Percentiles rank a stretch among this genome's conserved stretches.
Evolutionary conservation across 805 yeast species (phyloP).

Genomic region (Cyberlindnera maclurae): DNA sequence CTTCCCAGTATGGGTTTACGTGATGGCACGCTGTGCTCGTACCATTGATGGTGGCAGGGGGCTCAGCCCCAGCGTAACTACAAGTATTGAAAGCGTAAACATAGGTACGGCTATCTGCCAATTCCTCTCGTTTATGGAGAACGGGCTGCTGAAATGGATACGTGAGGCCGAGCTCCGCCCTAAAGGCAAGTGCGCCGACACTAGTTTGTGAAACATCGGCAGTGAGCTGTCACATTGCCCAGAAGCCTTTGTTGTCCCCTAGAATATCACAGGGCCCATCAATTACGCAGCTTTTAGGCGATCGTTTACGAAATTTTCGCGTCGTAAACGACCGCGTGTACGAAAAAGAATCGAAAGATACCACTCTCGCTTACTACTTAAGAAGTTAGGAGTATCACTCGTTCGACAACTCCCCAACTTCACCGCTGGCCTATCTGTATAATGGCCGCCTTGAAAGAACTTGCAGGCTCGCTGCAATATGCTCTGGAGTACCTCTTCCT

Average conservation of each 20-base stretch:
- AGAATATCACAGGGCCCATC: neutral
- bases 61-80: neutral
- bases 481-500: conserved; percentile 9
- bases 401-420: neutral
- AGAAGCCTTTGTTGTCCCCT: neutral
- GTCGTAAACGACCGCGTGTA: conserved; percentile 1
- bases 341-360: conserved; percentile 10
- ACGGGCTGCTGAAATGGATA: neutral
- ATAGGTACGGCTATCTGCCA: neutral
- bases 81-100: neutral
- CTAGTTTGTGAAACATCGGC: neutral
- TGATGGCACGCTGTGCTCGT: conserved; percentile 1
- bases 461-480: conserved; percentile 10
- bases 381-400: neutral
- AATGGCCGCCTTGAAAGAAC: conserved; percentile 18
- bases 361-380: neutral
- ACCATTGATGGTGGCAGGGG: neutral
- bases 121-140: neutral
- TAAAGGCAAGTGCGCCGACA: neutral
- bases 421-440: neutral
- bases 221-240: neutral
- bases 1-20: conserved; percentile 7
- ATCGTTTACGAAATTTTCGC: conserved; percentile 5
- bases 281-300: neutral
- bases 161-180: neutral